Evolutionary conservation across 495 filamentous ascomycete species (phyloP).

Genomic region (Podospora tetraspora): DNA sequence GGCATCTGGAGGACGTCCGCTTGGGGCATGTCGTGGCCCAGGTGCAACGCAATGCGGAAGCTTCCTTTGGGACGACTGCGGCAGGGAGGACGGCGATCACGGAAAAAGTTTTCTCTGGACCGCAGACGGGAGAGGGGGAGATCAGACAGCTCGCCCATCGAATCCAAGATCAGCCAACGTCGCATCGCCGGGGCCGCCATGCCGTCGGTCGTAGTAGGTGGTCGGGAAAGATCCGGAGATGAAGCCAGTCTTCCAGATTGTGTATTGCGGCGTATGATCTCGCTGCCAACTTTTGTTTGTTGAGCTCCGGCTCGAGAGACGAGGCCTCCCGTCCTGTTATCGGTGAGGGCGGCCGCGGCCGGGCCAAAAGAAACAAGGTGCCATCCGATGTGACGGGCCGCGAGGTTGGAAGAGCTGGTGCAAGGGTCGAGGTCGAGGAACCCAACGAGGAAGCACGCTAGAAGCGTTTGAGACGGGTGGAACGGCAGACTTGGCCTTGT

Average conservation of each 20-base stretch:
- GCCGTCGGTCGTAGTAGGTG: not conserved
- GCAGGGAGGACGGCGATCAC: conserved; percentile 15
- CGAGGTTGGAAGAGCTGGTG: not conserved
- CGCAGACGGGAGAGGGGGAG: conserved; percentile 21
- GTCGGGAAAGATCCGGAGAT: not conserved
- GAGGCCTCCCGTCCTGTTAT: not conserved
- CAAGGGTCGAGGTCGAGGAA: not conserved
- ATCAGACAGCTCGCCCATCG: conserved; percentile 19
- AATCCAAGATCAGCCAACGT: conserved; percentile 8
- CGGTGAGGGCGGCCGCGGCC: not conserved
- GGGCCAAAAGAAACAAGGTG: not conserved
- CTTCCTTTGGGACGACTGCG: not conserved
- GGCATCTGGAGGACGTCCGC: not conserved
- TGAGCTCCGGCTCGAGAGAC: not conserved
- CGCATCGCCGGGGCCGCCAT: conserved; percentile 1
- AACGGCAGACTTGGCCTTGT: conserved; percentile 5
- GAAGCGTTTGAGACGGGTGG: conserved; percentile 17
- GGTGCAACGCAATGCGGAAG: not conserved
- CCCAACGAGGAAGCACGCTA: not conserved
- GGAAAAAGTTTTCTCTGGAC: conserved; percentile 9
- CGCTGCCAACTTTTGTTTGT: not conserved
- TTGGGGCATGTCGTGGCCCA: not conserved
- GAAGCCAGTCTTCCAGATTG: not conserved
- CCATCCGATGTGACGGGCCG: not conserved
- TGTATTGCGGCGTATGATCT: not conserved